Conservation (phyloP, 2,329 filamentous ascomycete species). For the Claviceps humidiphila region DNA sequence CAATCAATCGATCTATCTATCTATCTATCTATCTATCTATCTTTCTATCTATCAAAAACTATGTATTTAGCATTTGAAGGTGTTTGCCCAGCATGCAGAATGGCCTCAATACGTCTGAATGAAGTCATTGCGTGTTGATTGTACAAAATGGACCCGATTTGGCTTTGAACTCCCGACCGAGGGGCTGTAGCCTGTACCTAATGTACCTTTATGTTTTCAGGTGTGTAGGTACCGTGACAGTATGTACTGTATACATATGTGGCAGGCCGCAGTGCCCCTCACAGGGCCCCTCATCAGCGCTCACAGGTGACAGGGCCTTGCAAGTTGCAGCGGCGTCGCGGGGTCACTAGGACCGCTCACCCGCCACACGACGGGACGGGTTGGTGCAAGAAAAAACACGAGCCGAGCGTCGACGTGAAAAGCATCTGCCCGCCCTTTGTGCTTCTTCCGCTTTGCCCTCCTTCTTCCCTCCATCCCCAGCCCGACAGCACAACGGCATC, state of each 20-base stretch:
- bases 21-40: too few relatives aligned
- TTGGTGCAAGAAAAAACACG: constrained; percentile 14
- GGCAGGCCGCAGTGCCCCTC: neutral
- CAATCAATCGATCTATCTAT: too few relatives aligned
- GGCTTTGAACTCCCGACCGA: too few relatives aligned
- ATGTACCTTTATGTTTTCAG: neutral
- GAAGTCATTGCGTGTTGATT: too few relatives aligned
- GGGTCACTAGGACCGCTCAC: neutral
- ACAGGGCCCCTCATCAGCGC: neutral
- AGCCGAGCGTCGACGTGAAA: constrained; percentile 5
- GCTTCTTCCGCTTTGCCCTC: constrained; percentile 11
- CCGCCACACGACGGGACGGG: neutral
- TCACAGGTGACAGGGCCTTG: neutral
- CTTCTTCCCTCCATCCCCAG: constrained; percentile 13
- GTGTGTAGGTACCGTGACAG: too few relatives aligned
- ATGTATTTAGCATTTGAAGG: too few relatives aligned
- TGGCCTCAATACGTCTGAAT: too few relatives aligned
- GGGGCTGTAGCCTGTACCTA: too few relatives aligned
- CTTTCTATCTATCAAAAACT: too few relatives aligned
- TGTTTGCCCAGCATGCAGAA: too few relatives aligned
- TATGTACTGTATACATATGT: too few relatives aligned
- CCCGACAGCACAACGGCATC: constrained; percentile 16
- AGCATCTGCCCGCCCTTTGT: constrained; percentile 13
- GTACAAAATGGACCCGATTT: too few relatives aligned
- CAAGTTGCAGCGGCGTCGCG: neutral